Evolutionary conservation across 2,329 filamentous ascomycete genomes (phyloP), one percentile per base, ranked within the genome.

Genomic region (Helotiales sp.): DNA sequence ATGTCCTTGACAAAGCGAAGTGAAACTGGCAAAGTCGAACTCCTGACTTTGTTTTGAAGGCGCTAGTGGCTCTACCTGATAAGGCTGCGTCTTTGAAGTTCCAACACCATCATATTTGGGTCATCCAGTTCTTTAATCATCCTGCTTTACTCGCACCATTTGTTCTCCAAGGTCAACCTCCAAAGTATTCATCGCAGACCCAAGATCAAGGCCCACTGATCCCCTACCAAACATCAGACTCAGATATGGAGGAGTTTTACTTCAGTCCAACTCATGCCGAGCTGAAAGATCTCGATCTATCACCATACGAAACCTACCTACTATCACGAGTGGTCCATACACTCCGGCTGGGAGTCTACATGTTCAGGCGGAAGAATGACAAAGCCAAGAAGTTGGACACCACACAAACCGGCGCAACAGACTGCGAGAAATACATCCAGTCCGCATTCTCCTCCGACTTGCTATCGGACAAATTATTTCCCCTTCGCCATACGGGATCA

Each of bases 401-500:
- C 7, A n/a, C 57, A 4, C 37, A 28, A 3, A 13, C 22, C 1
- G 24, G 37, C 20, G 54, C 54, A 10, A n/a, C 24, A 30, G 17
- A 60, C 10, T 60, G 40, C 57, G 26, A 60, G 22, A 13, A 13
- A 26, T 52, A 20, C 30, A 52, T 61, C 30, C 26, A 32, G 10
- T 61, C 59, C 2, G 59, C 59, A 20, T 22, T 61, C n/a, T 50
- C 43, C 3, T 50, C 43, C 28, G 28, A 61, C 24, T 26, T 50
- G 26, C 20, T 32, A 2, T 49, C 59, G 1, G 67, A 69, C 62
- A 67, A 65, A 28, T 32, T 67, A 6, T 69, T 65, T 11, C 60
- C 67, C 6, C 64, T 69, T 26, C 67, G 64, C 3, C 64, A 34
- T 10, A 65, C 64, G 3, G 67, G 64, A 1, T 30, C 67, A 15